These are phyloP conservation scores for Hyparrhenia diplandra DNA, from an alignment of 176 grass and related monocot species.

Conservation along the genomic window DNA sequence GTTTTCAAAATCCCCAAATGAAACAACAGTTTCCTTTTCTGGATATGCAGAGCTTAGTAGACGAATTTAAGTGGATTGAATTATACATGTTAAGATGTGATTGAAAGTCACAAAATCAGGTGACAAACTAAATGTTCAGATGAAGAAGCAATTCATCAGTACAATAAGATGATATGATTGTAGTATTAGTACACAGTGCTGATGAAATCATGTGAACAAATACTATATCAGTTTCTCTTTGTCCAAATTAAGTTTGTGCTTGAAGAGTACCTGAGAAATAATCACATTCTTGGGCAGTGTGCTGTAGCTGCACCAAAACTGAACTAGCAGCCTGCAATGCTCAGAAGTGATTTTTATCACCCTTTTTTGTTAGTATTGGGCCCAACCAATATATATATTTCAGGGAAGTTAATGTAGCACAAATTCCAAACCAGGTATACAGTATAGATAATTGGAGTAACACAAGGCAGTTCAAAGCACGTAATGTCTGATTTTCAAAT, in stretches of 20 bases:
- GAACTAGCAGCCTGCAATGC: slow-evolving; percentile 70
- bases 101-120: not conserved
- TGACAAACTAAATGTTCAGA: too few species aligned
- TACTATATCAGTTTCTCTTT: not conserved
- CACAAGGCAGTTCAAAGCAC: not conserved
- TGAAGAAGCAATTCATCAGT: not conserved
- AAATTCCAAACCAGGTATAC: not conserved
- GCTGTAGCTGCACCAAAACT: slow-evolving; percentile 98
- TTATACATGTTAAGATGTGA: not conserved
- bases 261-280: slow-evolving; percentile 74
- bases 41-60: not conserved
- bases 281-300: slow-evolving; percentile 92
- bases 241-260: not conserved
- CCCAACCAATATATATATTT: not conserved
- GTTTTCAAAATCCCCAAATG: not conserved
- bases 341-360: not conserved
- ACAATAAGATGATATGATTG: not conserved
- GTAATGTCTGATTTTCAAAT: not conserved
- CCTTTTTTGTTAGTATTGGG: not conserved
- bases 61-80: not conserved
- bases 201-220: not conserved
- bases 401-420: not conserved
- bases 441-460: not conserved
- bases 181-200: not conserved
- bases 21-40: not conserved